These are phyloP conservation scores for Fragosphaeria purpurea DNA, from an alignment of 2,329 filamentous ascomycete species.

Conservation along the genomic window DNA sequence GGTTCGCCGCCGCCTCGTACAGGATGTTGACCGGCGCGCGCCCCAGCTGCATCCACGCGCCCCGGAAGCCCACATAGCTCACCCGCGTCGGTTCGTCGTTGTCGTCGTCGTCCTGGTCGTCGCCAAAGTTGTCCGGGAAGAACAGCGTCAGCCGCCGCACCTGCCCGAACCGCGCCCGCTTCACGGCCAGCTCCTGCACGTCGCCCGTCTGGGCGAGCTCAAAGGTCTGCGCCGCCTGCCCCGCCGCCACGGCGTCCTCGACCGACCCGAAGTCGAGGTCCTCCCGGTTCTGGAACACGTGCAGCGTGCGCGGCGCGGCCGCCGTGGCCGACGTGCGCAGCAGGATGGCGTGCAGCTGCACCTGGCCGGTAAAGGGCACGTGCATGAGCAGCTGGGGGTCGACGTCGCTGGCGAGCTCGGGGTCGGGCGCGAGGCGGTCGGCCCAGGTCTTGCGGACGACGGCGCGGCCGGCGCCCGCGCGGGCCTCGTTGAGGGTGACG, in stretches of 20 bases:
- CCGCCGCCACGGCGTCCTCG: slow-evolving; percentile 51
- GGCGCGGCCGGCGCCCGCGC: slow-evolving; percentile 55
- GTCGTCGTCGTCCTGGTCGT: slow-evolving; percentile 62
- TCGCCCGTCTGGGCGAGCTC: slow-evolving; percentile 69
- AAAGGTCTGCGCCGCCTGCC: slow-evolving; percentile 48
- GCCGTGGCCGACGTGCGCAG: slow-evolving; percentile 65
- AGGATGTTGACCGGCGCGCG: slow-evolving; percentile 75
- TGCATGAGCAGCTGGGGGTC: slow-evolving; percentile 93
- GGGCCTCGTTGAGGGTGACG: slow-evolving; percentile 72
- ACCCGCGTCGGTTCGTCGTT: slow-evolving; percentile 44
- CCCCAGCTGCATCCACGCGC: slow-evolving; percentile 82
- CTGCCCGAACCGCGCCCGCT: slow-evolving; percentile 78
- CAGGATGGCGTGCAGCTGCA: slow-evolving; percentile 84
- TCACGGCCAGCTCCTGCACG: slow-evolving; percentile 78
- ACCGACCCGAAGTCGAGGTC: slow-evolving; percentile 77
- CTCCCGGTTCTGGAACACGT: slow-evolving; percentile 78
- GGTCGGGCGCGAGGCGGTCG: slow-evolving; percentile 59
- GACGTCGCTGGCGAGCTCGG: slow-evolving; percentile 73
- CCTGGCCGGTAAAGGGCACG: slow-evolving; percentile 89
- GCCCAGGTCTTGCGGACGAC: slow-evolving; percentile 88
- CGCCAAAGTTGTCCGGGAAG: slow-evolving; percentile 82
- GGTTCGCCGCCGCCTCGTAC: slow-evolving; percentile 91
- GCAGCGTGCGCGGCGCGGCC: slow-evolving; percentile 70
- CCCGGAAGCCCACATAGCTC: slow-evolving; percentile 83
- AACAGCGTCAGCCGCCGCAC: slow-evolving; percentile 78